Conservation (phyloP, 2,329 filamentous ascomycete genomes). For the Akanthomyces uredinophilus region DNA sequence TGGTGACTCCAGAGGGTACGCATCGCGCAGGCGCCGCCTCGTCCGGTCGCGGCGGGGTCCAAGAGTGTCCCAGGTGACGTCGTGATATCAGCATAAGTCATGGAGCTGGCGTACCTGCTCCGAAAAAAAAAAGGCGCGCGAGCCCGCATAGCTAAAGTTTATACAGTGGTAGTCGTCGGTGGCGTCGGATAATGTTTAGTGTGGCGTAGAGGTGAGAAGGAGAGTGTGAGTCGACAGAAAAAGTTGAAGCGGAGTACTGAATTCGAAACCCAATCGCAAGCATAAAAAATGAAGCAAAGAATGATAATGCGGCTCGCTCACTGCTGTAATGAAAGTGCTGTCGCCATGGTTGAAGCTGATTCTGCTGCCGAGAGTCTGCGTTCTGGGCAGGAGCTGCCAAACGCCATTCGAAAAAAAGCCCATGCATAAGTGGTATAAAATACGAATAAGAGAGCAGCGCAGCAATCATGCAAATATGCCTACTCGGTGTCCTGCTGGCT, state of each 20-base stretch:
- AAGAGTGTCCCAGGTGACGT: slow-evolving; percentile 11
- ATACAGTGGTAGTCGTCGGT: slow-evolving; percentile 13
- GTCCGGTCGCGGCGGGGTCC: slow-evolving; percentile 10
- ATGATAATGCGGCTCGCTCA: slow-evolving; percentile 3
- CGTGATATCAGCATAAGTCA: slow-evolving; percentile 15
- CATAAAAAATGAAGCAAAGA: slow-evolving; percentile 14
- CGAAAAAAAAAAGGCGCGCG: slow-evolving; percentile 9
- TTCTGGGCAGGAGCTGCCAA: slow-evolving; percentile 41
- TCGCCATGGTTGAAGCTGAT: slow-evolving; percentile 32
- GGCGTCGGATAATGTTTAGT: slow-evolving; percentile 18
- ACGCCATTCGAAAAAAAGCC: slow-evolving; percentile 42
- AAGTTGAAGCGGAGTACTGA: neutral
- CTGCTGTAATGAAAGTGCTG: slow-evolving; percentile 25
- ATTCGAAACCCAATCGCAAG: neutral
- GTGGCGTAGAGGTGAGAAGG: slow-evolving; percentile 19
- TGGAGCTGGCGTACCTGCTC: slow-evolving; percentile 10
- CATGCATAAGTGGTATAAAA: slow-evolving; percentile 26
- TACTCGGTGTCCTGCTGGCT: slow-evolving; percentile 64
- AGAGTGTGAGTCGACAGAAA: slow-evolving; percentile 12
- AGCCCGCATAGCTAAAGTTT: slow-evolving; percentile 11
- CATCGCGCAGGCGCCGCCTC: slow-evolving; percentile 2
- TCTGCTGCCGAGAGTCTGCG: slow-evolving; percentile 37
- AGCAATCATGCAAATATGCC: slow-evolving; percentile 18
- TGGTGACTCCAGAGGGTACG: slow-evolving; percentile 10
- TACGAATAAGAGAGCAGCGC: slow-evolving; percentile 16